Conservation (phyloP, 2,329 filamentous ascomycete species). For the Botryotinia narcissicola region DNA sequence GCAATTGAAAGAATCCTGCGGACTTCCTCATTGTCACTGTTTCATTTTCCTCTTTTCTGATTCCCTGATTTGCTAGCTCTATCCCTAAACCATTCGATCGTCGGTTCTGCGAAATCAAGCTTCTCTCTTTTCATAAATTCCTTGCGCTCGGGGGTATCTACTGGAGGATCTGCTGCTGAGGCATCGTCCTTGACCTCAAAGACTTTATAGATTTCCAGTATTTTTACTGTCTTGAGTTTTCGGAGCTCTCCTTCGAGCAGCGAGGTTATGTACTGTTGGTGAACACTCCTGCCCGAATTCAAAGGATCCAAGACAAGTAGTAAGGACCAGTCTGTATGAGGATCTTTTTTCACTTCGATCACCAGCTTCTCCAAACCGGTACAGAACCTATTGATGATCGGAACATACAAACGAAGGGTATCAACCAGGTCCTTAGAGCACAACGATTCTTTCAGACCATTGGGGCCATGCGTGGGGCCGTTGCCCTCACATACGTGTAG, state of each 20-base stretch:
- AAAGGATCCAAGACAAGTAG: fast-evolving
- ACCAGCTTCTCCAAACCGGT: neutral
- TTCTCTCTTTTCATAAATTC: neutral
- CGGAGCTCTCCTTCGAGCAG: neutral
- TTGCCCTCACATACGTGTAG: neutral
- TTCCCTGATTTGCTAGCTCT: neutral
- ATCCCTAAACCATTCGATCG: neutral
- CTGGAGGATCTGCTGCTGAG: neutral
- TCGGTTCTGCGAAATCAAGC: neutral
- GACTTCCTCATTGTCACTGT: neutral
- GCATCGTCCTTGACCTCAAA: neutral
- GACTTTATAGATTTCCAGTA: neutral
- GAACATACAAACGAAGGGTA: neutral
- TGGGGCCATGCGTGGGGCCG: neutral
- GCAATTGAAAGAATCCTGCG: neutral
- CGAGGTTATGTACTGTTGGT: neutral
- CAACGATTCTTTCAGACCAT: neutral
- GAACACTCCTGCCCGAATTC: neutral
- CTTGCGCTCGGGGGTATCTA: too few species aligned
- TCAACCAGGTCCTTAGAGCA: neutral
- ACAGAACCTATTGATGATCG: neutral
- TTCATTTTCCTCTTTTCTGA: neutral
- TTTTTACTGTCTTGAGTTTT: neutral
- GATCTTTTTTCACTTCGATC: neutral
- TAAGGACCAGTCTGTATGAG: fast-evolving